Base-by-base conservation (phyloP, 441 rosid genomes). In the Syzygium syzygioides region DNA sequence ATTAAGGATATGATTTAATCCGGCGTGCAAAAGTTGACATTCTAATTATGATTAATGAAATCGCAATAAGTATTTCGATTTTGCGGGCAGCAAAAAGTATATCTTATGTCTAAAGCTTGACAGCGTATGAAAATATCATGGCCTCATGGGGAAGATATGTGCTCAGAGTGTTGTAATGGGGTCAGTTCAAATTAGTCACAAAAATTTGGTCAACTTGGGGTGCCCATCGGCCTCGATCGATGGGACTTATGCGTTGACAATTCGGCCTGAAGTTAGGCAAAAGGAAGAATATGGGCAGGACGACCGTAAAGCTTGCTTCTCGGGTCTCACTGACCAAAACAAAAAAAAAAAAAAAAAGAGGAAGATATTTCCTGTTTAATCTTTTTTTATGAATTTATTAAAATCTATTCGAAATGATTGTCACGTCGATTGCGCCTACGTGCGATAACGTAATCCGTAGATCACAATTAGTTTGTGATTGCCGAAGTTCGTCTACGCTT, bases 391-490 rank as follows among this genome's bases (percentile, higher is more conserved):
- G 48, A 45, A 45, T 7, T 45, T 45, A 9, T 45, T 45, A 45
- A 45, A 19, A 68, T 68, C 10, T 34, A 19, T 19, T 68, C 0
- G 0, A 32, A 34, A 19, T 34, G 0, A 12, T 19, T 6, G 4
- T 34, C 23, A 19, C 4, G 8, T 19, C 14, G 5, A 34, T 68
- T 2, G 2, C 8, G 1, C 4, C 26, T 9, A 0, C 6, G 0
- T 34, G 8, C 5, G 14, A 34, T 9, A 5, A 68, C 20, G 4
- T 68, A 32, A 68, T 34, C 10, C 4, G 0, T 68, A 34, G 7
- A 34, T 34, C 7, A 6, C 34, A 3, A 68, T 68, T 19, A 11
- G 19, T 25, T 68, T 34, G 48, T 5, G 25, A 0, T 17, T 15
- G 26, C 37, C 14, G 8, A 68, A 9, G 48, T 34, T 10, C 48